Evolutionary conservation across 176 grass and related monocot genomes (phyloP), one percentile per base, ranked within the genome.

Genomic region (Cenchrus fungigraminus): DNA sequence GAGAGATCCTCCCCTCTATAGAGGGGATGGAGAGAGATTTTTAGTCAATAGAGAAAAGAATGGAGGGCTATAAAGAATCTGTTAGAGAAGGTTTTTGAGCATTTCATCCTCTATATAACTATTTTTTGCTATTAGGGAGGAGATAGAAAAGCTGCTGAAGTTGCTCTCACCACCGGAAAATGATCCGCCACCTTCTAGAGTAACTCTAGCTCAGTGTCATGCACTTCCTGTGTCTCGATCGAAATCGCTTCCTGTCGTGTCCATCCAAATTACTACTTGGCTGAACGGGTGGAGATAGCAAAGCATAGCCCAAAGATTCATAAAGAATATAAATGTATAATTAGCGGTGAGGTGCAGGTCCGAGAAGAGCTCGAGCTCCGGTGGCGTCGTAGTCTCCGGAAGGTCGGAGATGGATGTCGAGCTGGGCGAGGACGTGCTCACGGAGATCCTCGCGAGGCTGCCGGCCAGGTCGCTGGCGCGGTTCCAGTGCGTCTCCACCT

Each of bases 401-500:
- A 53, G 25, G 17, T 55, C 19, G 17, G 51, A 40, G 50, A 90
- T 87, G 89, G 66, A n/a, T 6, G 82, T 37, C 8, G 54, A 62
- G 63, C 78, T 91, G 59, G 73, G 88, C 45, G 92, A 93, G 54
- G 90, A 94, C 88, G 31, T 93, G 85, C 55, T 95, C 6, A 61
- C 52, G 8, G 91, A 98, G 87, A 95, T 98, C 81, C 87, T 98
- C 3, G 79, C 61, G 9, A 83, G 82, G 85, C 71, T 98, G 29
- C 95, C 95, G 20, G 45, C 81, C 87, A 91, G 85, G 81, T 88
- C 95, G 19, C 75, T 98, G 89, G 94, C 88, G 57, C 72, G 91
- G 61, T 98, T 92, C 86, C 92, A 88, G 70, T 93, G 90, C 68
- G 95, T 98, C 43, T 95, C 87, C 42, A 95, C 84, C 37, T 43